These are phyloP conservation scores for Yamadazyma dushanensis DNA, from an alignment of 1,139 yeast species.

Conservation along the genomic window DNA sequence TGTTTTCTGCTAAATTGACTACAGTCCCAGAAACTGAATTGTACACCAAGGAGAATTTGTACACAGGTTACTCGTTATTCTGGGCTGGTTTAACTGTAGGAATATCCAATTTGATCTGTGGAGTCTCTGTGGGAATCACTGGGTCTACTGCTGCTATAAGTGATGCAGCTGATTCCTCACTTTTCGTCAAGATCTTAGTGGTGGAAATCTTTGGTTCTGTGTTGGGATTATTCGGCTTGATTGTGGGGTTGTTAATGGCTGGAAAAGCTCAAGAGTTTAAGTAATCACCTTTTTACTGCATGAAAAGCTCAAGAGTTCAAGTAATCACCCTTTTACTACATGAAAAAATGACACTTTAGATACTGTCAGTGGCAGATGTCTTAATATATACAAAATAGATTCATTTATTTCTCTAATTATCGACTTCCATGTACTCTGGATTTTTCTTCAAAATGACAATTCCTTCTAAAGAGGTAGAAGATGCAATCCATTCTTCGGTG, in stretches of 20 bases:
- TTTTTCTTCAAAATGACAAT: slow-evolving; percentile 89
- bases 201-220: slow-evolving; percentile 97
- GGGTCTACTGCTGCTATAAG: slow-evolving; percentile 98
- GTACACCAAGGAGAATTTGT: slow-evolving; percentile 80
- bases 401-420: slow-evolving; percentile 20
- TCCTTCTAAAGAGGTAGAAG: slow-evolving; percentile 85
- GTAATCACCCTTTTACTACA: too few relatives aligned
- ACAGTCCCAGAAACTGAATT: slow-evolving; percentile 61
- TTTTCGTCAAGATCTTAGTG: slow-evolving; percentile 93
- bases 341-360: too few relatives aligned
- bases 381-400: not conserved
- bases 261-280: slow-evolving; percentile 86
- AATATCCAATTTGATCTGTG: slow-evolving; percentile 88
- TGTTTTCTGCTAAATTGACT: slow-evolving; percentile 87
- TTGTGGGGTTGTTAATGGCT: slow-evolving; percentile 96
- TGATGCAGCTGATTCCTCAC: slow-evolving; percentile 95
- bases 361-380: slow-evolving; percentile 1
- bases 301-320: not conserved
- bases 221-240: slow-evolving; percentile 88
- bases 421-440: slow-evolving; percentile 80
- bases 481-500: slow-evolving; percentile 79
- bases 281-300: slow-evolving; percentile 12
- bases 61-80: slow-evolving; percentile 90
- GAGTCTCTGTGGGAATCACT: slow-evolving; percentile 95
- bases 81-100: slow-evolving; percentile 99